Evolutionary conservation across 768 basidiomycete species (phyloP).

Genomic region (Hygrocybe punicea): DNA sequence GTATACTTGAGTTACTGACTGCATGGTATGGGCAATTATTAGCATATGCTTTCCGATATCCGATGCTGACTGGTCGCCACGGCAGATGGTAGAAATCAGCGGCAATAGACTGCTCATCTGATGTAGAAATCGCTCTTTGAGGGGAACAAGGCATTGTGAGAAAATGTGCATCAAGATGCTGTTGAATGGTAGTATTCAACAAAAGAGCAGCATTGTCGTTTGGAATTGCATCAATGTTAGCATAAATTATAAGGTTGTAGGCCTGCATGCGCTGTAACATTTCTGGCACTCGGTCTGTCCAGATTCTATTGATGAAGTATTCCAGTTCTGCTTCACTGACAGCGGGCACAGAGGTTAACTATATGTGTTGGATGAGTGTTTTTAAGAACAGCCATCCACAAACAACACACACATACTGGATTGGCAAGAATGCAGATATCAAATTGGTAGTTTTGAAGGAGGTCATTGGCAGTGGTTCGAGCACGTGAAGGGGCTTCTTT

Average conservation of each 20-base stretch:
- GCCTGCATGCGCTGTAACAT: neutral
- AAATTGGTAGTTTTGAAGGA: neutral
- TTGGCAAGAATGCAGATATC: neutral
- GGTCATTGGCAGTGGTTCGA: neutral
- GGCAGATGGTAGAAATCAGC: neutral
- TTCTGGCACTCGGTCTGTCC: neutral
- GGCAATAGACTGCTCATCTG: neutral
- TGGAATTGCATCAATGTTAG: neutral
- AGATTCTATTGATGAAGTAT: neutral
- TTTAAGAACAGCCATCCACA: neutral
- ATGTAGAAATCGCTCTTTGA: neutral
- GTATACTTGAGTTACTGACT: neutral
- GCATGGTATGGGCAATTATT: neutral
- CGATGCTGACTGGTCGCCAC: neutral
- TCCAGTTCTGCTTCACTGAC: neutral
- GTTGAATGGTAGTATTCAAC: neutral
- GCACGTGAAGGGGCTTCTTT: neutral
- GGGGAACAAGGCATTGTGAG: neutral
- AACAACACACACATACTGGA: neutral
- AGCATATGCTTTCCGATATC: neutral
- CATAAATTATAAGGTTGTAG: neutral
- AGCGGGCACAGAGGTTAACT: neutral
- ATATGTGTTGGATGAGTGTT: neutral
- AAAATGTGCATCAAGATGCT: neutral
- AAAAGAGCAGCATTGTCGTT: neutral